A percentile compares a stretch with the other conserved stretches of the same genome.
phyloP scores from a whole-genome alignment of 805 yeast genomes.

The Jamesozyma piceae region DNA sequence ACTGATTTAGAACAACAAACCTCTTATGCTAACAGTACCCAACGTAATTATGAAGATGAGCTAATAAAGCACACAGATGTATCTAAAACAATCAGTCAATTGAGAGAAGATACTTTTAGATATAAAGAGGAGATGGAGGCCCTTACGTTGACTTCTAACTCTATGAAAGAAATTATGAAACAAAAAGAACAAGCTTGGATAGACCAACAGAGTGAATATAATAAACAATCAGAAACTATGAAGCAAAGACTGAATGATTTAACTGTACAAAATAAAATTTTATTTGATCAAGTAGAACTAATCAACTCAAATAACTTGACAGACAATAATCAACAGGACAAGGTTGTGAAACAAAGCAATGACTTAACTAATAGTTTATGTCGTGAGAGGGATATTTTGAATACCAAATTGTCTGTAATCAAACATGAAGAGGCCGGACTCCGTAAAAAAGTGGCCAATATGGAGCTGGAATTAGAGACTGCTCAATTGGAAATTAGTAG shows the following conservation, averaged over 20 bases:
- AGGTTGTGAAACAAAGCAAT: slow-evolving; percentile 29
- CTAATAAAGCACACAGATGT: slow-evolving; percentile 47
- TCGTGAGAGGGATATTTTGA: slow-evolving; percentile 64
- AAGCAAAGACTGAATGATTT: slow-evolving; percentile 45
- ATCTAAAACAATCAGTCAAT: slow-evolving; percentile 32
- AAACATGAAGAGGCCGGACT: slow-evolving; percentile 46
- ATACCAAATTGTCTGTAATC: slow-evolving; percentile 45
- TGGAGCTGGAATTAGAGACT: slow-evolving; percentile 31
- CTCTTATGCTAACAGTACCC: slow-evolving; percentile 39
- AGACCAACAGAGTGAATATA: slow-evolving; percentile 34
- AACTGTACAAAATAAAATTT: slow-evolving; percentile 53
- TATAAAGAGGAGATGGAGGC: slow-evolving; percentile 24
- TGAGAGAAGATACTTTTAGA: slow-evolving; percentile 33
- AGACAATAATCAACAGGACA: slow-evolving; percentile 4
- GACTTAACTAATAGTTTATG: slow-evolving; percentile 53
- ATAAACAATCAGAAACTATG: slow-evolving; percentile 40
- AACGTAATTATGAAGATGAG: slow-evolving; percentile 47
- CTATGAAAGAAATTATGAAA: background rate
- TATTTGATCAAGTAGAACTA: slow-evolving; percentile 58
- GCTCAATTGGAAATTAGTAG: slow-evolving; percentile 39
- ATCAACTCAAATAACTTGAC: slow-evolving; percentile 13
- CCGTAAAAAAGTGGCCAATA: slow-evolving; percentile 36
- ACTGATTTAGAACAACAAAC: slow-evolving; percentile 38
- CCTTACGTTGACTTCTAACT: background rate
- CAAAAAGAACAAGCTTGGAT: slow-evolving; percentile 38